These are phyloP conservation scores for Basipetospora chlamydospora DNA, from an alignment of 2,329 filamentous ascomycete genomes.

Conservation along the genomic window DNA sequence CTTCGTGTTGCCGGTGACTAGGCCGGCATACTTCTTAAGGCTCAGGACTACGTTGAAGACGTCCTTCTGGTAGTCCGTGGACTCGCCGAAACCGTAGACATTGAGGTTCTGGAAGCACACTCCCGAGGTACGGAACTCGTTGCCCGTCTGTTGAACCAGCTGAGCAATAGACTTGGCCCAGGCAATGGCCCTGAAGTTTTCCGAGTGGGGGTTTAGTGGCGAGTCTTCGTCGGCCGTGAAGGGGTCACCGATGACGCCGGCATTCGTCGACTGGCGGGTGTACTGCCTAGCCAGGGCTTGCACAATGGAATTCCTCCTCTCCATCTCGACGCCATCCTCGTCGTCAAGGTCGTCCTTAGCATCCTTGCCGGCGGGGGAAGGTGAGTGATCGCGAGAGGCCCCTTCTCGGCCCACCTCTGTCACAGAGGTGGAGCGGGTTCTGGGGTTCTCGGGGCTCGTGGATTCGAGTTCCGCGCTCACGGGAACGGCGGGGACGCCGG, in stretches of 20 bases:
- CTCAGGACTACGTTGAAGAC: conserved; percentile 48
- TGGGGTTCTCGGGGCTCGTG: conserved; percentile 13
- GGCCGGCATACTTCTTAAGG: conserved; percentile 24
- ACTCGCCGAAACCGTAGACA: conserved; percentile 51
- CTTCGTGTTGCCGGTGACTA: conserved; percentile 35
- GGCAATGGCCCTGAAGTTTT: conserved; percentile 36
- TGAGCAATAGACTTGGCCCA: conserved; percentile 48
- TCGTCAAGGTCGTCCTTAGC: conserved; percentile 11
- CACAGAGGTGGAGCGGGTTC: conserved; percentile 21
- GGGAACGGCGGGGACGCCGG: conserved; percentile 15
- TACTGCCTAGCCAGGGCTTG: conserved; percentile 41
- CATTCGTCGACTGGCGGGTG: conserved; percentile 29
- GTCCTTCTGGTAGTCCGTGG: conserved; percentile 58
- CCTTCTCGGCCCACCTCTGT: conserved; percentile 19
- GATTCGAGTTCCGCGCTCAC: conserved; percentile 9
- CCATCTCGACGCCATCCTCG: conserved; percentile 28
- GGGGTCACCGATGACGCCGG: conserved; percentile 27
- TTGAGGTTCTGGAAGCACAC: conserved; percentile 54
- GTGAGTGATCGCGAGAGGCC: conserved; percentile 9
- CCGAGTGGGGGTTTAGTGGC: conserved; percentile 36
- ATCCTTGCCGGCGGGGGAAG: conserved; percentile 12
- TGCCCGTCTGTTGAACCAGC: conserved; percentile 35
- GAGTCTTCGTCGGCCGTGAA: conserved; percentile 34
- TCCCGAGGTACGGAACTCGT: conserved; percentile 44
- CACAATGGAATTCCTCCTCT: conserved; percentile 35